Evolutionary conservation across 2,329 filamentous ascomycete genomes (phyloP), one percentile per base, ranked within the genome.

Genomic region (Epicoccum sorghinum): DNA sequence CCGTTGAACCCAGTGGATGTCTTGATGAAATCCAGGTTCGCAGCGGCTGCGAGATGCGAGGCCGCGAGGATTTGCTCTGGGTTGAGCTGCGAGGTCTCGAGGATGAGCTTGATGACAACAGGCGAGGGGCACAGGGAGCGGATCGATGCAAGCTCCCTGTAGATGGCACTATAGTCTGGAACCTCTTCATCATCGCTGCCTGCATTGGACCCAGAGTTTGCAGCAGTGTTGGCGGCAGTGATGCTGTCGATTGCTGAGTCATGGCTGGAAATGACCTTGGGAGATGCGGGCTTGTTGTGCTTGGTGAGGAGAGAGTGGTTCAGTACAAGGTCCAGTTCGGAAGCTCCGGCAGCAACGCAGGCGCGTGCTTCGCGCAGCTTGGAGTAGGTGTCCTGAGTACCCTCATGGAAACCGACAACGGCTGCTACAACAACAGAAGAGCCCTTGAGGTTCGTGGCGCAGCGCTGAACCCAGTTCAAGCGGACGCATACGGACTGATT

Each of bases 341-440:
- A 69, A 1, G 83, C 83, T 18, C 84, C 83, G 14, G 77, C 73
- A 7, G 67, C 61, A 32, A 85, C 70, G 12, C 83, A 82, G 9
- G 74, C 71, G 24, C 74, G 72, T 0, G 82, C 79, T 71, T 86
- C 83, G 18, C 67, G 68, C n/a, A 81, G 71, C 65, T 85, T 86
- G 29, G 77, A 70, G 3, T 74, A 65, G 0, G 82, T 80, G 42
- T 79, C 73, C 56, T 84, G 74, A 0, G 81, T 85, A 10, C 84
- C 84, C 65, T 86, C 83, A 47, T 82, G 84, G 67, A 86, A 86
- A 22, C 82, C 83, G 8, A 86, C 77, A 5, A 86, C 84, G 59
- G 81, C 83, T 39, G 83, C 82, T 18, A 86, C 79, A 23, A 75
- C 74, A n/a, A 83, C 78, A 5, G 68, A 67, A 7, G 77, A 77